Percentiles rank a stretch among this genome's conserved stretches.
These are phyloP conservation scores for Boletus insuetus DNA, from an alignment of 768 basidiomycete genomes.

Conservation along the genomic window DNA sequence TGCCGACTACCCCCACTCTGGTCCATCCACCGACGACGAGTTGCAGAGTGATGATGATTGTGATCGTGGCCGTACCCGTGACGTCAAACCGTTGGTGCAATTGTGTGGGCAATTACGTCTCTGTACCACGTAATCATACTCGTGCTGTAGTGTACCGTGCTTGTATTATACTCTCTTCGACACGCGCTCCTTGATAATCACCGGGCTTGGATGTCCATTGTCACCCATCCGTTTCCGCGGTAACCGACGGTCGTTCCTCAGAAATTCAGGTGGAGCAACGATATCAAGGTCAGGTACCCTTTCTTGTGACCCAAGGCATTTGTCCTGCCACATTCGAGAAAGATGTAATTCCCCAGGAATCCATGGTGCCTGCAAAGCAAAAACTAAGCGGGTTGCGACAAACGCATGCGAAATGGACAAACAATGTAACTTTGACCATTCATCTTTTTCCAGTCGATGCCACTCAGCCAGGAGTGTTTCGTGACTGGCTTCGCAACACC, in stretches of 20 bases:
- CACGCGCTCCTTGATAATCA: no score
- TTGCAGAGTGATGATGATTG: slow-evolving; percentile 38
- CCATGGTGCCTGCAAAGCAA: slow-evolving; percentile 40
- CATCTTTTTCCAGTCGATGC: slow-evolving; percentile 49
- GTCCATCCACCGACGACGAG: slow-evolving; percentile 40
- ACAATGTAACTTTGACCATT: slow-evolving; percentile 43
- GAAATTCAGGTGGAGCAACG: slow-evolving; percentile 31
- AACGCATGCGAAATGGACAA: slow-evolving; percentile 19
- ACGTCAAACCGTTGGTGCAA: slow-evolving; percentile 39
- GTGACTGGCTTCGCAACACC: slow-evolving; percentile 37
- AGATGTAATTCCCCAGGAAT: slow-evolving; percentile 32
- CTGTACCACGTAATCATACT: slow-evolving; percentile 7
- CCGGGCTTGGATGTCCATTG: not conserved
- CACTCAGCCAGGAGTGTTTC: slow-evolving; percentile 44
- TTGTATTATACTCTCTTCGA: not conserved
- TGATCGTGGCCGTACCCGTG: slow-evolving; percentile 40
- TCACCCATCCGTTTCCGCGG: slow-evolving; percentile 3
- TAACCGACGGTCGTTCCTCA: slow-evolving; percentile 39
- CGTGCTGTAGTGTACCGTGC: not conserved
- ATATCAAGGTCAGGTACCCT: slow-evolving; percentile 41
- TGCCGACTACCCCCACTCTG: slow-evolving; percentile 26
- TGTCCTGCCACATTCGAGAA: slow-evolving; percentile 37
- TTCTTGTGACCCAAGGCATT: slow-evolving; percentile 35
- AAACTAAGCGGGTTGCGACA: not conserved
- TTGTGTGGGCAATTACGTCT: slow-evolving; percentile 25